Evolutionary conservation across 345 rosid species (phyloP).

Genomic region (Lepidium didymum): DNA sequence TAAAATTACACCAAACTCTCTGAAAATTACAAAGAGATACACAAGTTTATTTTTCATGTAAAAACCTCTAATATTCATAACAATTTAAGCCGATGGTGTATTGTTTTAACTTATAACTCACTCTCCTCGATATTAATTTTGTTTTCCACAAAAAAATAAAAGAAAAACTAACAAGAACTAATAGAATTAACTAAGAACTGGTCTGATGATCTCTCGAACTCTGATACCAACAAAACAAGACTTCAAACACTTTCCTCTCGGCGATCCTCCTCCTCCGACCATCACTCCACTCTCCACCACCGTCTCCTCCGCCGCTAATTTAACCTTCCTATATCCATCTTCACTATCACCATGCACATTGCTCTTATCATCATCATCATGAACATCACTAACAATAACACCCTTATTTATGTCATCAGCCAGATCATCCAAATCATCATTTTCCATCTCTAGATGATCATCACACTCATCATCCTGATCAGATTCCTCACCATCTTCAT

Average conservation of each 20-base stretch:
- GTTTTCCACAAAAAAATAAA: not conserved
- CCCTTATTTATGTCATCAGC: not conserved
- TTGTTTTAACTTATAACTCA: not conserved
- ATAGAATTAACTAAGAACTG: constrained; percentile 22
- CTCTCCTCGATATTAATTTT: not conserved
- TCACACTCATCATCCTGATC: not conserved
- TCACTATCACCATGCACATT: constrained; percentile 25
- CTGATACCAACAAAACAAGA: constrained; percentile 27
- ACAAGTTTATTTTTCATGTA: not conserved
- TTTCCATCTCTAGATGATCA: not conserved
- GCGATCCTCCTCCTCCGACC: constrained; percentile 29
- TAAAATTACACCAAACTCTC: not conserved
- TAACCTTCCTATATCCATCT: constrained; percentile 10
- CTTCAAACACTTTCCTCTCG: constrained; percentile 32
- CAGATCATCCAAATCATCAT: constrained; percentile 12
- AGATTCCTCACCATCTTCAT: not conserved
- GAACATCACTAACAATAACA: not conserved
- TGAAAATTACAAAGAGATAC: not conserved
- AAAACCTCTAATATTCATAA: not conserved
- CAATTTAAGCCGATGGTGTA: constrained; percentile 11
- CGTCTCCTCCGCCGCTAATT: constrained; percentile 15
- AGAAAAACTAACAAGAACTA: not conserved
- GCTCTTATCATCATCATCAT: not conserved
- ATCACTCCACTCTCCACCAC: constrained; percentile 9
- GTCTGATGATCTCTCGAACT: constrained; percentile 24